Percentiles rank a stretch among this genome's conserved stretches.
These are phyloP conservation scores for Sporisorium sorghi DNA, from an alignment of 1,284 basidiomycete species.

Conservation along the genomic window DNA sequence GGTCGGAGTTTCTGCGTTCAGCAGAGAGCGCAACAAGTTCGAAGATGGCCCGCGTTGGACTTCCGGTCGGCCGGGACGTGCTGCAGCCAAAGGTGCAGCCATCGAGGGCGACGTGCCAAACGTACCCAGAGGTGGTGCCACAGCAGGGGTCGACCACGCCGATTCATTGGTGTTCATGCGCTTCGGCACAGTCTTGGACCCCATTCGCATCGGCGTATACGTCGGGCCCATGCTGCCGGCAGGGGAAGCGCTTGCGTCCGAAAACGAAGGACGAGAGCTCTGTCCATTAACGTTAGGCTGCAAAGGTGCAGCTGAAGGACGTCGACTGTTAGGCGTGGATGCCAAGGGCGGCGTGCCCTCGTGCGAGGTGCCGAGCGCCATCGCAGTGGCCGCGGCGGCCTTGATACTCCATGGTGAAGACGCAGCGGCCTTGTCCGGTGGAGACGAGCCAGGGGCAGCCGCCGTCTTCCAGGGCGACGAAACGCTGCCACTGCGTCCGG, in stretches of 20 bases:
- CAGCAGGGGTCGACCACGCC: slow-evolving; percentile 35
- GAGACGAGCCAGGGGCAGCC: slow-evolving; percentile 20
- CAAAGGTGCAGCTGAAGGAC: slow-evolving; percentile 42
- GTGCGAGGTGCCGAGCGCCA: slow-evolving; percentile 32
- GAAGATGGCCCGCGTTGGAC: slow-evolving; percentile 24
- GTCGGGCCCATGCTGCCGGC: slow-evolving; percentile 47
- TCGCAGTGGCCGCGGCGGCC: slow-evolving; percentile 36
- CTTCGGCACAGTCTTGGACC: slow-evolving; percentile 28
- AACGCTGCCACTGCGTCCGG: slow-evolving; percentile 21
- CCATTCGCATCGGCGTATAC: slow-evolving; percentile 48
- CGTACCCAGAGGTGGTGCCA: slow-evolving; percentile 12
- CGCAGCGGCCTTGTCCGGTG: slow-evolving; percentile 20
- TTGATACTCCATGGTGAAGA: slow-evolving; percentile 42
- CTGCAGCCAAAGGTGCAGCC: slow-evolving; percentile 1
- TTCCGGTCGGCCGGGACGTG: slow-evolving; percentile 10
- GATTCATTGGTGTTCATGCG: slow-evolving; percentile 41
- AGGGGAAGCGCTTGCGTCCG: slow-evolving; percentile 21
- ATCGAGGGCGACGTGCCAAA: slow-evolving; percentile 32
- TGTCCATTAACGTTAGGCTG: slow-evolving; percentile 12
- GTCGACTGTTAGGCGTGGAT: slow-evolving; percentile 17
- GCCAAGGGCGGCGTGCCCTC: slow-evolving; percentile 31
- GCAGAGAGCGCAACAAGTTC: slow-evolving; percentile 21
- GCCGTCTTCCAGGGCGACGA: slow-evolving; percentile 46
- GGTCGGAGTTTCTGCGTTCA: slow-evolving; percentile 7
- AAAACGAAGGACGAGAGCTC: slow-evolving; percentile 15